A percentile compares a stretch with the other conserved stretches of the same genome.
phyloP scores from a whole-genome alignment of 805 yeast species.

The Pichia cephalocereana region DNA sequence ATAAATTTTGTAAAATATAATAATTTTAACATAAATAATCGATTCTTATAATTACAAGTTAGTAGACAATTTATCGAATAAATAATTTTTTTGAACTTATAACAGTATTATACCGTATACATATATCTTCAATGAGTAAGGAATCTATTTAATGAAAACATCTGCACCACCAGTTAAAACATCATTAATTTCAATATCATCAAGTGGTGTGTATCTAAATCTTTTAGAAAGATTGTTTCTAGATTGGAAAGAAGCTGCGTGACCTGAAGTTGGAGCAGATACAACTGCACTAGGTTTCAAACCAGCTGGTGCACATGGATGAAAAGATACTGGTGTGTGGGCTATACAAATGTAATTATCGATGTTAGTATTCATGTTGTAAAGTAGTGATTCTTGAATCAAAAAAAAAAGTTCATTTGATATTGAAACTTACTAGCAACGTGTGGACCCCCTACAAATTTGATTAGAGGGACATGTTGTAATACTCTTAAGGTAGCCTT shows the following conservation, averaged over 20 bases:
- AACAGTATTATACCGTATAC: too few species aligned
- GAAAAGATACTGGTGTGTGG: conserved; percentile 18
- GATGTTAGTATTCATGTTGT: background rate
- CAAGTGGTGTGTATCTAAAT: conserved; percentile 58
- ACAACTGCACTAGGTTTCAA: conserved; percentile 18
- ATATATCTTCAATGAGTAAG: background rate
- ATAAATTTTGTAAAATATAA: background rate
- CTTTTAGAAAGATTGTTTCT: conserved; percentile 63
- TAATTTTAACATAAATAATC: background rate
- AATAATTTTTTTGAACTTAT: background rate
- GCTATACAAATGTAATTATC: conserved; percentile 7
- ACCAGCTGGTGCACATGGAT: conserved; percentile 32
- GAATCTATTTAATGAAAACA: conserved; percentile 30
- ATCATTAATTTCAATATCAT: conserved; percentile 63
- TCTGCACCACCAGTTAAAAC: conserved; percentile 82
- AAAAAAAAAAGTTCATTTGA: too few species aligned
- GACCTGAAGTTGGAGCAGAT: conserved; percentile 5
- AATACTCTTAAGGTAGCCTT: conserved; percentile 21
- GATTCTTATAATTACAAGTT: background rate
- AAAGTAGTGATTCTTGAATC: too few species aligned
- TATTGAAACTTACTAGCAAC: conserved; percentile 33
- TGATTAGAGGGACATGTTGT: conserved; percentile 60
- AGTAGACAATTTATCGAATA: background rate
- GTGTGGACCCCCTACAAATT: conserved; percentile 81
- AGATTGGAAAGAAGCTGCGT: conserved; percentile 30